Base-by-base conservation (phyloP, 164 flowering plant species). In the Chimonanthus praecox region DNA sequence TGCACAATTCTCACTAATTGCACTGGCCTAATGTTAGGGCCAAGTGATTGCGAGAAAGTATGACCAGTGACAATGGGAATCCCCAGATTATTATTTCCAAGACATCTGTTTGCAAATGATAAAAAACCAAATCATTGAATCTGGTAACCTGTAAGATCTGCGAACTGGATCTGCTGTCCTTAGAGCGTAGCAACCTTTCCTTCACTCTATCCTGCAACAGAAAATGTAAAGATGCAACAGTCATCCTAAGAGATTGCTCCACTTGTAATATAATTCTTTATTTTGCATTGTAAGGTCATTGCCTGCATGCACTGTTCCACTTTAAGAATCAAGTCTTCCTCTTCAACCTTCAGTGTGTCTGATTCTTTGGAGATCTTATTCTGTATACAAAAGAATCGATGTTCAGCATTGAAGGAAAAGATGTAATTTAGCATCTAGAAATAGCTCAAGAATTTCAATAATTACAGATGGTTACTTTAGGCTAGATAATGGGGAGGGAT, bases 261-360 rank as follows among this genome's bases (percentile, higher is more conserved):
- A 49, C 43, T 13, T 49, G 69, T 47, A 72, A 72, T 63, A 70
- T 16, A 60, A 33, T 71, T 58, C 3, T 70, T 21, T 69, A 67
- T 9, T 46, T 5, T 64, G 21, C 11, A 70, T 46, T 64, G 20
- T 64, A 79, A 75, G 67, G 62, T 69, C 63, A 87, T 88, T 88
- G 81, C 98, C 94, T 95, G 90, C 82, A 95, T 83, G 85, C 87
- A 85, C 73, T 89, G 89, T 78, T 89, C 99, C 80, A 90, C 98
- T 93, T 90, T 93, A 66, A 93, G 78, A 72, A 95, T 88, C 71
- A 93, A 71, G 78, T 95, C 99, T 77, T 92, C 91, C 72, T 87
- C 97, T 72, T 92, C 91, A 82, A 84, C 83, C 73, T 82, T 88
- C 71, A 71, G 51, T 5, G 82, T 61, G 77, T 93, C 98, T 63